These are phyloP conservation scores for Phalaenopsis hybrid DNA, from an alignment of 116 monocot genomes.

Conservation along the genomic window DNA sequence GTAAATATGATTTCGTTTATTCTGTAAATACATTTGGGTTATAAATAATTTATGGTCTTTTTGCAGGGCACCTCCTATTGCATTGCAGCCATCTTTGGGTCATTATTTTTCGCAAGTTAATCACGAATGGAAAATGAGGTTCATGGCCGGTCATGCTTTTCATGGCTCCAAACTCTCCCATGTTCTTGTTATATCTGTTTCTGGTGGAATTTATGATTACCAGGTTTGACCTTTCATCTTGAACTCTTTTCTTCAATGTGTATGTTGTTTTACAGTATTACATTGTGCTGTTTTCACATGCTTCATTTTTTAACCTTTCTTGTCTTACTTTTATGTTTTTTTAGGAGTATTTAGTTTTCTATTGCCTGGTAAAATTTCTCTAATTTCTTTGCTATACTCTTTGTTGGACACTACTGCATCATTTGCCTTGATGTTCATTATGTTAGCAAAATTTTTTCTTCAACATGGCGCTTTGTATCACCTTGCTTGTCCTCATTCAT, in stretches of 20 bases:
- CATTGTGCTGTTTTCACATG: neutral
- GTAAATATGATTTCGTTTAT: conserved; percentile 1
- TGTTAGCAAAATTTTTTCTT: neutral
- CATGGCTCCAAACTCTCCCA: conserved; percentile 51
- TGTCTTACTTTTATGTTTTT: neutral
- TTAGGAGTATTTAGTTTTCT: neutral
- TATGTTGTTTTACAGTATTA: neutral
- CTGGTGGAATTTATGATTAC: conserved; percentile 82
- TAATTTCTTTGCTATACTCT: neutral
- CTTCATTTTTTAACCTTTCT: neutral
- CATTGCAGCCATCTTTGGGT: conserved; percentile 93
- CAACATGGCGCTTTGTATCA: neutral
- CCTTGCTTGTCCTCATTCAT: neutral
- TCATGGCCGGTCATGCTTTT: conserved; percentile 32
- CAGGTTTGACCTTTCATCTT: conserved; percentile 47
- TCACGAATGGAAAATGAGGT: conserved; percentile 75
- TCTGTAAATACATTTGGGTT: neutral
- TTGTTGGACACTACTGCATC: neutral
- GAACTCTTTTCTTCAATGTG: neutral
- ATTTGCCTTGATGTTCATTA: neutral
- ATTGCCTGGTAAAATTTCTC: neutral
- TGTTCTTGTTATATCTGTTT: conserved; percentile 82
- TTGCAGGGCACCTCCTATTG: conserved; percentile 88
- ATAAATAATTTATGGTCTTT: conserved; percentile 26
- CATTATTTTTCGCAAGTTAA: conserved; percentile 77